These are phyloP conservation scores for Lipomyces chichibuensis DNA, from an alignment of 805 yeast species.

Conservation along the genomic window DNA sequence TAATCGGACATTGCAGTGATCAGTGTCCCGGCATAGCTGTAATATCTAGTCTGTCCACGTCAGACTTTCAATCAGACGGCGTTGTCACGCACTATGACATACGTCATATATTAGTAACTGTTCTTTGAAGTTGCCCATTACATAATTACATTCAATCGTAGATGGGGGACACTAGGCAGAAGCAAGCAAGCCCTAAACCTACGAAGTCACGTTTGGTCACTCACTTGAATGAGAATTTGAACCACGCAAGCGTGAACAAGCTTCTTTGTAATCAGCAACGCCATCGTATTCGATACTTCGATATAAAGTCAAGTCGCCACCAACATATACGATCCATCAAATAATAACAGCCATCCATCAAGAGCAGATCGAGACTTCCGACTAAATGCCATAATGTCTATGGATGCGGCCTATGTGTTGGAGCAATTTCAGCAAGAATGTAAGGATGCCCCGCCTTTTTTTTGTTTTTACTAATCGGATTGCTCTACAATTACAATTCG, in stretches of 20 bases:
- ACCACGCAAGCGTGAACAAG: too few relatives aligned
- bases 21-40: too few relatives aligned
- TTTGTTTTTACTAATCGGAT: not conserved
- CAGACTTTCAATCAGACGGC: too few relatives aligned
- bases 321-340: not conserved
- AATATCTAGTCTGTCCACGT: too few relatives aligned
- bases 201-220: too few relatives aligned
- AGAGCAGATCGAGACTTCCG: not conserved
- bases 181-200: not conserved
- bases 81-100: too few relatives aligned
- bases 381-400: slow-evolving; percentile 21
- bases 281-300: not conserved
- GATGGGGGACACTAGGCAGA: too few relatives aligned
- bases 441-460: slow-evolving; percentile 21
- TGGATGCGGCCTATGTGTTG: slow-evolving; percentile 88
- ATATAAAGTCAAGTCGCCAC: not conserved
- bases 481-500: not conserved
- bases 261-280: not conserved
- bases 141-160: too few relatives aligned
- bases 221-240: too few relatives aligned
- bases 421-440: slow-evolving; percentile 63
- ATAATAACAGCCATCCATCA: slow-evolving; percentile 7
- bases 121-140: too few relatives aligned
- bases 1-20: too few relatives aligned
- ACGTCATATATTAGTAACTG: too few relatives aligned